Base-by-base conservation (phyloP, 2,329 filamentous ascomycete genomes). In the Eutypella sp. region DNA sequence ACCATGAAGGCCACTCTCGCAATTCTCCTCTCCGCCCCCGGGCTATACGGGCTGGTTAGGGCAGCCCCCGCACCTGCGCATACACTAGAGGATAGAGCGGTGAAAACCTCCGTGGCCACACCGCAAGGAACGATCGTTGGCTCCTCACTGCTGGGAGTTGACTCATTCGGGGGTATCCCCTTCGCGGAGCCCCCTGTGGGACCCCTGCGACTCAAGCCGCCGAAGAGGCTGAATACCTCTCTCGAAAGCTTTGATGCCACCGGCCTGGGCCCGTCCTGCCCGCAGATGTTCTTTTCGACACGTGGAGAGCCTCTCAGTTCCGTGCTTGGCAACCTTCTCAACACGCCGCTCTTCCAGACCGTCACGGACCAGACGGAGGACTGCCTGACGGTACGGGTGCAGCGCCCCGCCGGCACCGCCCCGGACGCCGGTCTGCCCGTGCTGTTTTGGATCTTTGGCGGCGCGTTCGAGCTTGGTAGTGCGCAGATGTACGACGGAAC, bases 161-260 rank as follows among this genome's bases (percentile, higher is more conserved):
- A 92, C 47, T 78, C 72, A 22, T 91, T 88, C 68, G 81, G 77
- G 45, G 86, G 83, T 19, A 88, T 93, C 46, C 87, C 87, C 3
- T 93, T 82, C 58, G 86, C 87, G 2, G 71, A 87, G 50, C 76
- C 85, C 2, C 87, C 87, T 0, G 73, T 78, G 0, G 85, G 84
- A 0, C 62, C 71, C 3, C 69, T 89, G 20, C 81, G 88, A 15
- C 75, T 93, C 27, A 83, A 78, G 58, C 83, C 85, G 6, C 88
- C 88, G 1, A 74, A 81, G 57, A 70, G 75, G 7, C 67, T 87
- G 15, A 79, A 73, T 6, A 65, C 69, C 27, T 50, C 57, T 40
- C 4, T 87, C 1, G 85, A 84, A 1, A 82, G 72, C 0, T 70
- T 85, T 31, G 73, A 81, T 33, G 84, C 82, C 0, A 82, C 78